These are phyloP conservation scores for Vanilla planifolia DNA, from an alignment of 106 monocot genomes.

Conservation along the genomic window DNA sequence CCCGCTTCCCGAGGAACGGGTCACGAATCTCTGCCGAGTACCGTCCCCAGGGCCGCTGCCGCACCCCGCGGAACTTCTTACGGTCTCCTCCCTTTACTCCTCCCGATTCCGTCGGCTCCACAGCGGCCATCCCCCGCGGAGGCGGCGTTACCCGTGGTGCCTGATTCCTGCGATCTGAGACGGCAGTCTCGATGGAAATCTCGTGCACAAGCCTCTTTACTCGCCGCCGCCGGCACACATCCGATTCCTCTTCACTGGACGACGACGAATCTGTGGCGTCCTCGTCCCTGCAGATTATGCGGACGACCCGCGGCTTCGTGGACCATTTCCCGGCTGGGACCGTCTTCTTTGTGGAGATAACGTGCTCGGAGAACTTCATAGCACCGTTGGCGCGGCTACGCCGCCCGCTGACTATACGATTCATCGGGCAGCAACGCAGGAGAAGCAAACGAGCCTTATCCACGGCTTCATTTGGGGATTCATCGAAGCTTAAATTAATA, in stretches of 20 bases:
- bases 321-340: no score
- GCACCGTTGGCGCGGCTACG: no score
- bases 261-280: background rate
- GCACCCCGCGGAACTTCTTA: constrained; percentile 7
- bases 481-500: no score
- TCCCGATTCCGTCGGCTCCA: no score
- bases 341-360: no score
- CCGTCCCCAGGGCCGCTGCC: constrained; percentile 12
- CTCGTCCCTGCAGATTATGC: background rate
- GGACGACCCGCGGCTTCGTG: no score
- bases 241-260: background rate
- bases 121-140: background rate
- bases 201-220: background rate
- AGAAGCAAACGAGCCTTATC: no score
- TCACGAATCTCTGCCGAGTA: constrained; percentile 14
- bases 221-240: background rate
- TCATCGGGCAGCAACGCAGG: no score
- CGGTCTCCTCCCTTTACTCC: background rate
- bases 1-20: background rate
- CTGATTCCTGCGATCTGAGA: background rate
- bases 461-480: no score
- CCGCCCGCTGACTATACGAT: no score
- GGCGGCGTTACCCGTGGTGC: background rate
- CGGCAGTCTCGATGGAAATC: background rate
- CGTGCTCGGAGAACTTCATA: no score